Base-by-base conservation (phyloP, 2,329 filamentous ascomycete genomes). In the Colletotrichum agaves region DNA sequence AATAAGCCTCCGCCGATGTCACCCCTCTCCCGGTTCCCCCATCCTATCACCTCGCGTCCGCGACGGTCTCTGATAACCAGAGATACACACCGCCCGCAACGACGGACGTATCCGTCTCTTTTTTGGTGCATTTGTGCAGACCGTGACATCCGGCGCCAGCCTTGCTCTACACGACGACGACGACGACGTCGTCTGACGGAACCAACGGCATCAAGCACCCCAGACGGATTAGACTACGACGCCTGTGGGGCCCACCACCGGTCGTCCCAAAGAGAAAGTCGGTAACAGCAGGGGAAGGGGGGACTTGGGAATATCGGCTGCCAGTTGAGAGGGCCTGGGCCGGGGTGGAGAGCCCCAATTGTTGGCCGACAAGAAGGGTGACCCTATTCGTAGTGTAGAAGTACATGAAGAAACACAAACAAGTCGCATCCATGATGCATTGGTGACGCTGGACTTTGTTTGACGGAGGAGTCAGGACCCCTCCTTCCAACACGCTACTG, bases 351-450 rank as follows among this genome's bases (percentile, higher is more conserved):
- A 49, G 23, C 23, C 13, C 21, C 39, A 44, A 27, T 47, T 44
- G n/a, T 41, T 50, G 35, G 13, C 17, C 21, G 5, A n/a, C 31
- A 27, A 27, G 27, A 27, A 27, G 6, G 27, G 27, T 46, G 21
- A 49, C 46, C 46, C 46, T 23, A 31, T 49, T 31, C 41, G 27
- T n/a, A n/a, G n/a, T n/a, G n/a, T n/a, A n/a, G n/a, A n/a, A n/a
- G n/a, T 37, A 23, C n/a, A 31, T 8, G 13, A 13, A 31, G 11
- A 13, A 44, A 44, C 47, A 44, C 37, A 12, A 65, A 39, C 41
- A 41, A 43, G 33, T 50, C 63, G 56, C 58, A 50, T 56, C 63
- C 63, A 62, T 63, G 59, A 63, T 63, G 59, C 58, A 57, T 55
- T 44, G 27, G 63, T 47, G 50, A 57, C 60, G 41, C 41, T 56